Evolutionary conservation across 2,329 filamentous ascomycete species (phyloP).

Genomic region (Penicillium sp.): DNA sequence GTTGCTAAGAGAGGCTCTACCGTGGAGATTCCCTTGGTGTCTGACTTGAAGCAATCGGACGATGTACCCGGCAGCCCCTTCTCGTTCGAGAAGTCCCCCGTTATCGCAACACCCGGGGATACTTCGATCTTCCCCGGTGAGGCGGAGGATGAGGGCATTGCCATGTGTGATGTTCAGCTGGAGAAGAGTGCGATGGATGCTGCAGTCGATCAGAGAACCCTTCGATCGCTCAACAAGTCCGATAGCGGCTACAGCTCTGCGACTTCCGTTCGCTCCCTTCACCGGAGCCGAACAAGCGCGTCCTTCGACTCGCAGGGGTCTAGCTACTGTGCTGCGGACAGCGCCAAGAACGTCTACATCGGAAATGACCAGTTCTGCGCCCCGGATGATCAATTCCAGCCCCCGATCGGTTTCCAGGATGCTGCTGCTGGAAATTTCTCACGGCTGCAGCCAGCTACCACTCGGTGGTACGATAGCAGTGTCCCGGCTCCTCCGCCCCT

Average conservation of each 20-base stretch:
- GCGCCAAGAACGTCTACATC: slow-evolving; percentile 5
- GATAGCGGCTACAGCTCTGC: slow-evolving; percentile 41
- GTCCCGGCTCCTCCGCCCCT: slow-evolving; percentile 6
- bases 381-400: slow-evolving; percentile 12
- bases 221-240: slow-evolving; percentile 28
- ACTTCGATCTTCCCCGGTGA: slow-evolving; percentile 16
- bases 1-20: slow-evolving; percentile 5
- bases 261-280: slow-evolving; percentile 29
- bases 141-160: slow-evolving; percentile 21
- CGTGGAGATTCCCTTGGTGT: slow-evolving; percentile 19
- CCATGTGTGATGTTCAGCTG: slow-evolving; percentile 15
- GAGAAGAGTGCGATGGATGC: slow-evolving; percentile 13
- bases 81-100: slow-evolving; percentile 34
- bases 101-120: slow-evolving; percentile 8
- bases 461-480: slow-evolving; percentile 16
- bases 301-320: slow-evolving; percentile 28
- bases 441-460: slow-evolving; percentile 7
- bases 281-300: slow-evolving; percentile 19
- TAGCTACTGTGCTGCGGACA: slow-evolving; percentile 17
- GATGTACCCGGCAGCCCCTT: slow-evolving; percentile 31
- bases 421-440: slow-evolving; percentile 13
- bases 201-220: slow-evolving; percentile 14
- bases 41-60: slow-evolving; percentile 16
- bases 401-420: slow-evolving; percentile 19
- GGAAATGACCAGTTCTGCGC: neutral